Base-by-base conservation (phyloP, 192 early-diverging fungal species). In the Backusella luteola region DNA sequence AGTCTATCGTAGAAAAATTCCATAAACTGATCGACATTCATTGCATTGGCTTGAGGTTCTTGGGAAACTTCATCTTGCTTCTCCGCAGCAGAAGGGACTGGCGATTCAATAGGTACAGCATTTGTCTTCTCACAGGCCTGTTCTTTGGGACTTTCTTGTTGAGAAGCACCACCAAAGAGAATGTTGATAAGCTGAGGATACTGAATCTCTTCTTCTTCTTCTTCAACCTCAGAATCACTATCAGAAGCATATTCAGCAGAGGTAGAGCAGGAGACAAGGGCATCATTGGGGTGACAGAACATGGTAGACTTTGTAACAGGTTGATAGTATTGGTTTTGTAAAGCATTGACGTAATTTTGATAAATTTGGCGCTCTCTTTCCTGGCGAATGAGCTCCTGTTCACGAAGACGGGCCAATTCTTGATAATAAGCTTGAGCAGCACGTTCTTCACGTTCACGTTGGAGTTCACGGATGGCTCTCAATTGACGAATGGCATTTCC, bases 1-100 rank as follows among this genome's bases (percentile, higher is more conserved):
- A 38, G 35, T 23, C 26, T 69, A 38, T 69, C 21, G 29, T n/a
- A 38, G 19, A 69, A 39, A 29, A 39, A 39, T 11, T 41, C 68
- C 4, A 69, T 38, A 69, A 69, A 69, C 19, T 69, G 35, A 69
- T 69, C 68, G 11, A 69, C 19, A 38, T 35, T 21, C 68, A 69
- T 41, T 5, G 38, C 34, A 12, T 69, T n/a, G 23, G 17, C 35
- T 26, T 69, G 68, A n/a, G 12, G 8, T 66, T 32, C 63, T 14
- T 67, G 15, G 29, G 17, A 17, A 67, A 6, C 12, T 12, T 66
- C 26, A 15, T 66, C 26, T 67, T 67, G 26, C 26, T 34, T 35
- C 29, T 35, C 32, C 7, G 7, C 6, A 34, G 9, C 17, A 35
- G 4, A 8, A n/a, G 29, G 9, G 34, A 19, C 17, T 6, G 5